These are phyloP conservation scores for Beta macrorhiza DNA, from an alignment of 179 eudicot genomes.

Conservation along the genomic window DNA sequence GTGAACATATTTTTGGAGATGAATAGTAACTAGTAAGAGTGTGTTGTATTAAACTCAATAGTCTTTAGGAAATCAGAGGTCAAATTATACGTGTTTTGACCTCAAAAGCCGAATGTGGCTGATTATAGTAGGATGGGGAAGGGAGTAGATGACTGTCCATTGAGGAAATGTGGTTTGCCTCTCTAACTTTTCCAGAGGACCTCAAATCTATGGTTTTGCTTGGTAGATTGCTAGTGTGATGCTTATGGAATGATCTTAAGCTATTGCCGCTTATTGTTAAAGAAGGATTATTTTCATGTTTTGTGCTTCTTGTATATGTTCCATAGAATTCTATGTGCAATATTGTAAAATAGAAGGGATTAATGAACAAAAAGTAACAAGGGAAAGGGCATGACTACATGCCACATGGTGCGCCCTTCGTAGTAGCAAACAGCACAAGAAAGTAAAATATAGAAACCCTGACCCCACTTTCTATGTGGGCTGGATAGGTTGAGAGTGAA, in stretches of 20 bases:
- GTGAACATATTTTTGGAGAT: background rate
- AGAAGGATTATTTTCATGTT: background rate
- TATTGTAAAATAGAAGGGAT: background rate
- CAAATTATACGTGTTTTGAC: background rate
- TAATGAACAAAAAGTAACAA: background rate
- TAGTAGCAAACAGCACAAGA: background rate
- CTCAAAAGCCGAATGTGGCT: background rate
- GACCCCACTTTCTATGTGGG: background rate
- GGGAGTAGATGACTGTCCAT: no score
- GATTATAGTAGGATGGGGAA: background rate
- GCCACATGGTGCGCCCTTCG: background rate
- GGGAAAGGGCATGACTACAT: background rate
- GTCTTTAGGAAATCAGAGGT: background rate
- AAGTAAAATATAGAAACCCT: background rate
- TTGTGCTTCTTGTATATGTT: background rate
- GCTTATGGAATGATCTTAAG: background rate
- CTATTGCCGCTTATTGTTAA: background rate
- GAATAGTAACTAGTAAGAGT: background rate
- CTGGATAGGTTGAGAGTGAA: background rate
- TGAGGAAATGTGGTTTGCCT: background rate
- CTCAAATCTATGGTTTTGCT: background rate
- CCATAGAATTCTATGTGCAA: background rate
- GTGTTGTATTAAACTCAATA: background rate
- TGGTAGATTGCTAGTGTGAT: background rate
- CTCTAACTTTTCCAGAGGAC: background rate